Evolutionary conservation across 305 asterid species (phyloP).

Genomic region (Fraxinus velutina): DNA sequence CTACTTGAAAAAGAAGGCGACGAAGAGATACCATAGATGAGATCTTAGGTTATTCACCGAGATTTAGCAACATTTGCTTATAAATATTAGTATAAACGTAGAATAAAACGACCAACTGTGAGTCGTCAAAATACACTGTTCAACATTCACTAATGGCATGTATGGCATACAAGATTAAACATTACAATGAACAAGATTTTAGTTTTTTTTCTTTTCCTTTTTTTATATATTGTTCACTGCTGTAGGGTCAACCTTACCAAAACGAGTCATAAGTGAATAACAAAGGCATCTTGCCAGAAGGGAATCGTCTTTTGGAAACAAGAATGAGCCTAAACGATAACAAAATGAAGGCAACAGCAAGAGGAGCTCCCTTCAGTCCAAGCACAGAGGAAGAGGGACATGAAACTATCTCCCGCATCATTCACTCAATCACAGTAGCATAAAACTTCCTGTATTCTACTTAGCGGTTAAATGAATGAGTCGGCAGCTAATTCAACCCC

Average conservation of each 20-base stretch:
- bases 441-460: constrained; percentile 40
- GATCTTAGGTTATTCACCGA: neutral
- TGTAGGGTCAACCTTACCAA: neutral
- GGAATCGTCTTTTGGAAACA: neutral
- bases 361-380: constrained; percentile 99
- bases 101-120: neutral
- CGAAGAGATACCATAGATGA: neutral
- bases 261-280: neutral
- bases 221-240: neutral
- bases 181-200: neutral
- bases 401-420: constrained; percentile 99
- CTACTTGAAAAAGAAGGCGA: neutral
- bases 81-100: too few relatives aligned
- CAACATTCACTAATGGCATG: neutral
- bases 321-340: neutral
- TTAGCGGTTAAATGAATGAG: constrained; percentile 88
- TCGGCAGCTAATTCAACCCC: constrained; percentile 94
- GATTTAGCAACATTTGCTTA: neutral
- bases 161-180: neutral
- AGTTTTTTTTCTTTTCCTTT: neutral
- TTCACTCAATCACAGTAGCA: constrained; percentile 92
- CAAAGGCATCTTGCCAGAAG: neutral
- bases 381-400: constrained; percentile 75
- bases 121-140: neutral
- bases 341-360: constrained; percentile 39